Conservation (phyloP, 306 rosid genomes). For the Sindora glabra region DNA sequence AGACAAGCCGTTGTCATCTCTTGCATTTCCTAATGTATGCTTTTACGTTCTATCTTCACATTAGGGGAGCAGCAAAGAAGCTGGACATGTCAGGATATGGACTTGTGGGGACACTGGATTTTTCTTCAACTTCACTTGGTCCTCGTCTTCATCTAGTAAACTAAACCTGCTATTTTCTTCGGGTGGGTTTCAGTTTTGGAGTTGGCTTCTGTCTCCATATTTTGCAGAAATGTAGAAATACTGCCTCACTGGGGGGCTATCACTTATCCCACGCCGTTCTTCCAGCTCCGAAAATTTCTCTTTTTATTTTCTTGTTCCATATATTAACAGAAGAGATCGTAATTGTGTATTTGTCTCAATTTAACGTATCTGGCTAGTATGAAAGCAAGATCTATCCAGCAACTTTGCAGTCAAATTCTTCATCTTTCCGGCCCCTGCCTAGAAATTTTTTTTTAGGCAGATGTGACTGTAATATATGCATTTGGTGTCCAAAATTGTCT, state of each 20-base stretch:
- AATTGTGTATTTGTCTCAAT: background rate
- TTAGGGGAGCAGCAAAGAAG: slow-evolving; percentile 18
- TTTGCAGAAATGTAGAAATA: slow-evolving; percentile 7
- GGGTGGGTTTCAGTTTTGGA: slow-evolving; percentile 13
- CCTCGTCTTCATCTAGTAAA: background rate
- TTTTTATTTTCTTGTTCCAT: slow-evolving; percentile 4
- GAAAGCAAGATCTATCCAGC: background rate
- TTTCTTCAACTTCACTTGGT: slow-evolving; percentile 6
- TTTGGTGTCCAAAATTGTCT: too few species aligned
- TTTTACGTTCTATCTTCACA: background rate
- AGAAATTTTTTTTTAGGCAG: too few species aligned
- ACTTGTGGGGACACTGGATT: slow-evolving; percentile 1
- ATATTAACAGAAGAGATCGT: background rate
- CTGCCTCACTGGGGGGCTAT: slow-evolving; percentile 1
- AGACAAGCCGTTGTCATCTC: background rate
- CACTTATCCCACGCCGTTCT: background rate
- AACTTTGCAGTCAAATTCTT: too few species aligned
- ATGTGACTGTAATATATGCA: too few species aligned
- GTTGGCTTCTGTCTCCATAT: slow-evolving; percentile 12
- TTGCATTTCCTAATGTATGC: slow-evolving; percentile 15
- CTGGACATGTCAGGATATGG: background rate
- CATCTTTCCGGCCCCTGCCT: too few species aligned
- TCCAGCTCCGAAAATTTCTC: background rate
- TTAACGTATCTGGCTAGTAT: background rate
- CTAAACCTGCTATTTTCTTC: background rate